A percentile compares a stretch with the other conserved stretches of the same genome.
These are phyloP conservation scores for Tanacetum coccineum DNA, from an alignment of 129 eudicot genomes.

Conservation along the genomic window DNA sequence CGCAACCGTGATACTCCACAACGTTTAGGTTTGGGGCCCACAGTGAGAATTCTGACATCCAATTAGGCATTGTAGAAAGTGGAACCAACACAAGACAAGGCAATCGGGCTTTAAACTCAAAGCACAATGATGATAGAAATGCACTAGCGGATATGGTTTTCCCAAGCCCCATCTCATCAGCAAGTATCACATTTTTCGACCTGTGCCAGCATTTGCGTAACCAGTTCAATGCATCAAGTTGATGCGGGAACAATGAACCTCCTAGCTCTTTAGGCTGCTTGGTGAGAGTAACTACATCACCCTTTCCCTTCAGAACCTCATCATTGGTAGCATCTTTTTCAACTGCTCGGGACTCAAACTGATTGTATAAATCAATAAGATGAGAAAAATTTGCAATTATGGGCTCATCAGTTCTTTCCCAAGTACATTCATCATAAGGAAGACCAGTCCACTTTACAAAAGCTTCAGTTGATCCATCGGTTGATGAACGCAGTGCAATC, in stretches of 20 bases:
- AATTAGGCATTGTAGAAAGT: constrained; percentile 96
- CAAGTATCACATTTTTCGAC: constrained; percentile 79
- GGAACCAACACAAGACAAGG: constrained; percentile 96
- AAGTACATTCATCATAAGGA: constrained; percentile 94
- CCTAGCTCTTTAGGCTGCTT: constrained; percentile 94
- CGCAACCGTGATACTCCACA: constrained; percentile 86
- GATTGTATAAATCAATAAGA: constrained; percentile 50
- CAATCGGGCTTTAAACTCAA: constrained; percentile 67
- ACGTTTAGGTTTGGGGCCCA: constrained; percentile 95
- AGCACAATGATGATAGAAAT: constrained; percentile 69
- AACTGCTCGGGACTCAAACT: constrained; percentile 55
- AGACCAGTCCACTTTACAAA: constrained; percentile 87
- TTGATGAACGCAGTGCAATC: constrained; percentile 50
- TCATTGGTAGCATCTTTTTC: constrained; percentile 45
- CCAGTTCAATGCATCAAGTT: constrained; percentile 96
- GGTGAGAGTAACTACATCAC: constrained; percentile 54
- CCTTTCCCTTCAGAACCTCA: constrained; percentile 30
- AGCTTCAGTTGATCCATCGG: constrained; percentile 50
- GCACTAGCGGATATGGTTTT: constrained; percentile 92
- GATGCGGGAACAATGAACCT: constrained; percentile 89
- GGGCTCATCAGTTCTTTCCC: constrained; percentile 85
- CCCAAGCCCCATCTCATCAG: constrained; percentile 99
- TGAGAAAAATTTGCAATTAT: constrained; percentile 42
- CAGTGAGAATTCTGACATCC: constrained; percentile 82
- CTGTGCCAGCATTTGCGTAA: constrained; percentile 90